A percentile compares a stretch with the other conserved stretches of the same genome.
phyloP scores from a whole-genome alignment of 2,329 filamentous ascomycete genomes.

The Ceratocystis cacaofunesta region DNA sequence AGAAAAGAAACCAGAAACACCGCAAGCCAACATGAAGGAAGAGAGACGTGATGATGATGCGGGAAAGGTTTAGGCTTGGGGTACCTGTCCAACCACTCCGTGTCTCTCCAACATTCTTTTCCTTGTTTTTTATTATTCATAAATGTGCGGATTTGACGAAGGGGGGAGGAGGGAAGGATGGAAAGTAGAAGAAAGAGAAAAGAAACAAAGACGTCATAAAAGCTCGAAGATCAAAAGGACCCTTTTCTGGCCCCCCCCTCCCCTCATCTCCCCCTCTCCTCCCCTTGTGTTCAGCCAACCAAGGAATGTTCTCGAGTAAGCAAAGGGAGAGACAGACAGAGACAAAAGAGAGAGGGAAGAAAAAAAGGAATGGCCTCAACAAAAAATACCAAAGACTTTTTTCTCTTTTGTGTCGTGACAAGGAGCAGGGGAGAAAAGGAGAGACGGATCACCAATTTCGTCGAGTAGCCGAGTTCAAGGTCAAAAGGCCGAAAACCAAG shows the following conservation, averaged over 20 bases:
- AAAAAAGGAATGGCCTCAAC: not conserved
- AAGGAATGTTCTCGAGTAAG: not conserved
- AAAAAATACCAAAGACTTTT: not conserved
- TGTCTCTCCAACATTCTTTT: not conserved
- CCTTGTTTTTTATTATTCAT: not conserved
- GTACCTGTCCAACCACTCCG: not conserved
- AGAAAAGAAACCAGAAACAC: not conserved
- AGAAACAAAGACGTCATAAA: not conserved
- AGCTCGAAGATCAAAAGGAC: not conserved
- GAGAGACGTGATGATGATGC: not conserved
- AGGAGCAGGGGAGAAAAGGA: not conserved
- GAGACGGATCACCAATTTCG: not conserved
- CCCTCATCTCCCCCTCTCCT: not conserved
- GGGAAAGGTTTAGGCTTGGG: not conserved
- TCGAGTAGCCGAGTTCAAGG: not conserved
- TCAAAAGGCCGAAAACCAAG: not conserved
- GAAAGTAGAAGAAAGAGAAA: not conserved
- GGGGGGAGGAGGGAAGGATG: not conserved
- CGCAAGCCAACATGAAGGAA: constrained; percentile 8
- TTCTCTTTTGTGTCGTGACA: not conserved
- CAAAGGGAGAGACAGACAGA: not conserved
- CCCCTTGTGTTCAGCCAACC: not conserved
- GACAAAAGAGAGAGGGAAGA: not conserved
- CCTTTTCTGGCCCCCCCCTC: not conserved
- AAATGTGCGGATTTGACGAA: no score